A percentile compares a stretch with the other conserved stretches of the same genome.
phyloP scores from a whole-genome alignment of 78 protist species.

The Bigelowiella natans region DNA sequence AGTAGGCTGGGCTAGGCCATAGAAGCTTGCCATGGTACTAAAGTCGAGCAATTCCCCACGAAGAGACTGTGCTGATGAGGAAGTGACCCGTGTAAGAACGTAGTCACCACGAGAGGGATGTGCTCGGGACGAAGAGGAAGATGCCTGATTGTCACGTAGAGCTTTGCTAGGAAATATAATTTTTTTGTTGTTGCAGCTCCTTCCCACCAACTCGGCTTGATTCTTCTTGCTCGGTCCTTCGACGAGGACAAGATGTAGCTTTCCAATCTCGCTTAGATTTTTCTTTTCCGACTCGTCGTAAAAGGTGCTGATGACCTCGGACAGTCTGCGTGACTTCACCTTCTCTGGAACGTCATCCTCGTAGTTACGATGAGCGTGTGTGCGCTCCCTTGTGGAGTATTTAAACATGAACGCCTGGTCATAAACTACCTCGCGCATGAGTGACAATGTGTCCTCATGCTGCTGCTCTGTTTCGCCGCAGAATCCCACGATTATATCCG shows the following conservation, averaged over 20 bases:
- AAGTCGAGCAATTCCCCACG: background rate
- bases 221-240: background rate
- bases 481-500: constrained; percentile 79
- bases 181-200: background rate
- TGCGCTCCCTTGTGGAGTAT: constrained; percentile 42
- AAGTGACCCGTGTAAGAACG: background rate
- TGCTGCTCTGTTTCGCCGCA: constrained; percentile 84
- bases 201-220: background rate
- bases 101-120: background rate
- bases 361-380: background rate
- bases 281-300: background rate
- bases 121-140: background rate
- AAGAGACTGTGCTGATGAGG: background rate
- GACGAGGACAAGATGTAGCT: background rate
- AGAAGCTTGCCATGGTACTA: background rate
- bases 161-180: background rate
- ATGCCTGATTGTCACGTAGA: background rate
- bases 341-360: background rate
- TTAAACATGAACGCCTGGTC: constrained; percentile 56
- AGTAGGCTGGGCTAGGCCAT: no score
- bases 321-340: background rate
- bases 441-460: background rate
- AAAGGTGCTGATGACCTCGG: background rate
- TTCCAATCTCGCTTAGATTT: background rate
- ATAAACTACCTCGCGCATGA: background rate